Base-by-base conservation (phyloP, 495 filamentous ascomycete species). In the Daldinia vernicosa region DNA sequence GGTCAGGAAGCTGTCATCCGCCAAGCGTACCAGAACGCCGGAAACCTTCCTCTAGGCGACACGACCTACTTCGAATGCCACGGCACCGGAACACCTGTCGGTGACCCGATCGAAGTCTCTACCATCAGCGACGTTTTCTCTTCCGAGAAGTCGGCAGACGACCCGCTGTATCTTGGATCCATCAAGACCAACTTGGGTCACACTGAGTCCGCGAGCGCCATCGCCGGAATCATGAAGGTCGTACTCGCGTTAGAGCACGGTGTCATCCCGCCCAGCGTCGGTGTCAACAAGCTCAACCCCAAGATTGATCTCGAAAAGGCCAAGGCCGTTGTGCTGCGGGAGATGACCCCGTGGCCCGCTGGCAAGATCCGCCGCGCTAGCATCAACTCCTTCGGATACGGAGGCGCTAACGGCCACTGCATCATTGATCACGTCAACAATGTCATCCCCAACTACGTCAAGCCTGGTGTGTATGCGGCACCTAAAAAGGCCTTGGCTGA, bases 41-140 rank as follows among this genome's bases (percentile, higher is more conserved):
- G 66, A n/a, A 33, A 28, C 4, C 55, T 89, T 1, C 72, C 80
- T 66, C 76, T 76, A 0, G 24, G 63, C 1, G 75, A 83, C 70
- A 81, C 80, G 39, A 71, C 63, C 0, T 89, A 85, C 60, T 79
- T 86, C 14, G 86, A 88, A 68, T 81, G 78, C 1, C 81, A 85
- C 52, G 84, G 86, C 2, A 90, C 87, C 0, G 89, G 88, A 0
- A 91, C 89, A 0, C 76, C 71, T 2, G 83, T 82, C 0, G 88
- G 89, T 0, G 90, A 91, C 66, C 88, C 88, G 0, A 77, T 86
- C 8, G 89, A 70, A 37, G 68, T 66, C 1, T 12, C 43, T 2
- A 60, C 67, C 2, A 17, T 60, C 6, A 45, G 47, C 4, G 39
- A 30, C 6, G 60, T 55, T 19, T 60, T 59, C 43, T 12, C 35